Evolutionary conservation across 2,329 filamentous ascomycete species (phyloP).

Genomic region (Phyllosticta paracitricarpa): DNA sequence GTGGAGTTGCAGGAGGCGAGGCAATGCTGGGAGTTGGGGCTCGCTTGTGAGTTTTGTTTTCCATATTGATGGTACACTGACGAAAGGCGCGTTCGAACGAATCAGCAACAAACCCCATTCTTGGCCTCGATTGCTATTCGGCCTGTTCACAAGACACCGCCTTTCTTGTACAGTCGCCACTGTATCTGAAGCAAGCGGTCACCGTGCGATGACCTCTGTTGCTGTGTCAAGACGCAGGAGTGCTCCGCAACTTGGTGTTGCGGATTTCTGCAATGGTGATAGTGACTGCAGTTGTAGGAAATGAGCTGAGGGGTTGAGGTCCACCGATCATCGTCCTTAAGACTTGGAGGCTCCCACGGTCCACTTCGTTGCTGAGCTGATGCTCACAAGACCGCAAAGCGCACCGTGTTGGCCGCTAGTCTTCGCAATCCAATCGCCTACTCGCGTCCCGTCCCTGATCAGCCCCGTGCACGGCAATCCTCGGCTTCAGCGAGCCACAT

Average conservation of each 20-base stretch:
- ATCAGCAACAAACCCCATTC: neutral
- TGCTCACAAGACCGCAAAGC: neutral
- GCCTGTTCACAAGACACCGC: neutral
- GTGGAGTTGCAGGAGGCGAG: neutral
- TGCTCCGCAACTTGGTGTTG: neutral
- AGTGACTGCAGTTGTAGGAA: neutral
- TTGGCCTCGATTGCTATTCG: neutral
- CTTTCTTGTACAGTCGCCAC: neutral
- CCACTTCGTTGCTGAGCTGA: neutral
- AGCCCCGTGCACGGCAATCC: neutral
- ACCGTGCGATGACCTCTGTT: neutral
- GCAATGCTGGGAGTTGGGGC: neutral
- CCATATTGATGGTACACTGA: neutral
- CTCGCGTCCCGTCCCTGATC: neutral
- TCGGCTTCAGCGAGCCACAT: neutral
- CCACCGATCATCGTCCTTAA: neutral
- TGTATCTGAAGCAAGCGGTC: neutral
- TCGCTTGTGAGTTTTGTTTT: neutral
- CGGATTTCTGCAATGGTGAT: neutral
- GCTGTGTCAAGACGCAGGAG: neutral
- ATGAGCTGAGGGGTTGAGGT: neutral
- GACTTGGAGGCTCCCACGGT: neutral
- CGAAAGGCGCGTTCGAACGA: neutral
- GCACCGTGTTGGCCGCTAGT: neutral
- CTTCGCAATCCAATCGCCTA: neutral